A percentile compares a stretch with the other conserved stretches of the same genome.
Evolutionary conservation across 2,329 filamentous ascomycete species (phyloP).

Genomic region (Nigrospora sphaerica): DNA sequence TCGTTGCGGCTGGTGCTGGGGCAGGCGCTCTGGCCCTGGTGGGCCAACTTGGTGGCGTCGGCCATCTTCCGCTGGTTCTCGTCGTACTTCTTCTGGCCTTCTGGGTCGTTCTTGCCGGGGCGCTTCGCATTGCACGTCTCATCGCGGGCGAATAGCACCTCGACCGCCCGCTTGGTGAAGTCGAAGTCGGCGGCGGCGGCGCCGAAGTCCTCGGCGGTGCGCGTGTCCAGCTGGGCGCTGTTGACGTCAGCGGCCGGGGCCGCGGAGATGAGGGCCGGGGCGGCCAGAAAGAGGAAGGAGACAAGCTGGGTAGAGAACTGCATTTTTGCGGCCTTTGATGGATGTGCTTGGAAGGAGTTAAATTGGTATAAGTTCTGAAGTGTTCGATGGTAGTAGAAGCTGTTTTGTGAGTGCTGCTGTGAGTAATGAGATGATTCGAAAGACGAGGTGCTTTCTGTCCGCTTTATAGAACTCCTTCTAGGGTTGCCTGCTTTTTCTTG

Average conservation of each 20-base stretch:
- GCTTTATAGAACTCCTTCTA: not conserved
- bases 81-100: not conserved
- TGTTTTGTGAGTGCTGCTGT: not conserved
- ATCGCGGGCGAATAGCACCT: not conserved
- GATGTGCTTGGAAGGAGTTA: not conserved
- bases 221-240: not conserved
- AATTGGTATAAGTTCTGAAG: not conserved
- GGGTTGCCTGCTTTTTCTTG: not conserved
- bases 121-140: not conserved
- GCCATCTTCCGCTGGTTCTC: not conserved
- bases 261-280: not conserved
- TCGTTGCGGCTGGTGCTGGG: not conserved
- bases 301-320: not conserved
- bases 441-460: not conserved
- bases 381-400: not conserved
- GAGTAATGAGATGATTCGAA: not conserved
- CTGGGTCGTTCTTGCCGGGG: not conserved
- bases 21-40: not conserved
- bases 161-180: not conserved
- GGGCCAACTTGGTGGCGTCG: not conserved
- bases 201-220: not conserved
- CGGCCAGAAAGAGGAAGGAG: not conserved
- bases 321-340: too few species aligned
- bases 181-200: not conserved
- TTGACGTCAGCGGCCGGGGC: not conserved